Evolutionary conservation across 345 rosid genomes (phyloP), one percentile per base, ranked within the genome.

Genomic region (Hibiscus tridactylites): DNA sequence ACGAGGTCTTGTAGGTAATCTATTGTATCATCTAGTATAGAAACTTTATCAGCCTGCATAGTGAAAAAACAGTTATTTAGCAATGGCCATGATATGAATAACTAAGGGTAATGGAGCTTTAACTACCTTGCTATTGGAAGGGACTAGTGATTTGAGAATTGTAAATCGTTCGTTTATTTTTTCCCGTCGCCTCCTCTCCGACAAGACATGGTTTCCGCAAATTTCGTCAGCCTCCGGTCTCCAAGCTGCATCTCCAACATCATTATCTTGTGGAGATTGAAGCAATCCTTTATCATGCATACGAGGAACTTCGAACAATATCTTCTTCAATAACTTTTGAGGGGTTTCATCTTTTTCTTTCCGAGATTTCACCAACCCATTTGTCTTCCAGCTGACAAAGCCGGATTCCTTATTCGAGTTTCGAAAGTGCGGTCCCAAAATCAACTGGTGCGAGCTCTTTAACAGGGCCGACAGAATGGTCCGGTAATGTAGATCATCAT

Each of bases 21-120:
- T 39, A 96, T 92, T 3, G 99, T 85, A 75, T 85, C 89, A 71
- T 96, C 98, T 75, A 96, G 87, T 74, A 91, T 83, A 0, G 93
- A 83, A 47, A 88, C 85, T 73, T 88, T 81, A 77, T 91, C 96
- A 19, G 73, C 82, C 97, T 96, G 87, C 85, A 84, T 35, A 46
- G 79, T 29, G 28, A 66, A 77, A 21, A 28, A 66, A 17, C 19
- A 68, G 68, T 61, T 57, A 26, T 21, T 47, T 13, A 58, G 61
- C 61, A 26, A 67, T 9, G 57, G 9, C n/a, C 39, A 29, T 50
- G 19, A 28, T 9, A 28, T 31, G 59, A 63, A 53, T 24, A 37
- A 12, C 1, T 21, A 21, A 42, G 62, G 50, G 52, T 13, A 57
- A 33, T 58, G 16, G 58, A 47, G 15, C 35, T 57, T 80, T 59